Conservation (phyloP, 331 rosid species). For the Spiraea crenata region DNA sequence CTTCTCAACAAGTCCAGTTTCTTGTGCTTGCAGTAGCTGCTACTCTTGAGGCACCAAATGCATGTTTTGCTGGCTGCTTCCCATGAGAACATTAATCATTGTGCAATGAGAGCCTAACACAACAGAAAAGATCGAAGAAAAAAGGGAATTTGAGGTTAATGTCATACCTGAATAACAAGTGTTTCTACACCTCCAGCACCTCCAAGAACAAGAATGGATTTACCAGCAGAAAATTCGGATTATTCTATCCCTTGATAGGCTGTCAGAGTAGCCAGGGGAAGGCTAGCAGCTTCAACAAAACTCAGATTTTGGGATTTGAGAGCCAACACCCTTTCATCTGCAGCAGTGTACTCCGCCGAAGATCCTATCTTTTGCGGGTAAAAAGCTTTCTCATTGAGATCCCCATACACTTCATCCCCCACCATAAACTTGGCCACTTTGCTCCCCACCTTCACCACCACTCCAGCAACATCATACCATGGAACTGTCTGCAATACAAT, state of each 20-base stretch:
- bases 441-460: conserved; percentile 60
- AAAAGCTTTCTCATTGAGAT: conserved; percentile 40
- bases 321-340: conserved; percentile 55
- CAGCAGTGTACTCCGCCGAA: conserved; percentile 62
- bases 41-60: conserved; percentile 60
- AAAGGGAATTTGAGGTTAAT: background rate
- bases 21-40: conserved; percentile 72
- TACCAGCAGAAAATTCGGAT: conserved; percentile 40
- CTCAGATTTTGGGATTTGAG: conserved; percentile 58
- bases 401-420: conserved; percentile 75
- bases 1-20: conserved; percentile 54
- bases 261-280: conserved; percentile 56
- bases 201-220: conserved; percentile 70
- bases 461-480: conserved; percentile 71
- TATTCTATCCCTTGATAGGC: conserved; percentile 59
- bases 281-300: conserved; percentile 68
- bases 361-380: conserved; percentile 44
- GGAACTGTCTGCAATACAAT: conserved; percentile 38
- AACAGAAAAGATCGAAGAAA: too few relatives aligned
- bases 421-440: conserved; percentile 54
- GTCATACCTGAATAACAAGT: conserved; percentile 51
- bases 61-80: conserved; percentile 60
- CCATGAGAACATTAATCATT: background rate
- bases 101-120: background rate
- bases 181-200: conserved; percentile 85